Percentiles rank a stretch among this genome's conserved stretches.
These are phyloP conservation scores for Malus hybrid DNA, from an alignment of 331 rosid species.

Conservation along the genomic window DNA sequence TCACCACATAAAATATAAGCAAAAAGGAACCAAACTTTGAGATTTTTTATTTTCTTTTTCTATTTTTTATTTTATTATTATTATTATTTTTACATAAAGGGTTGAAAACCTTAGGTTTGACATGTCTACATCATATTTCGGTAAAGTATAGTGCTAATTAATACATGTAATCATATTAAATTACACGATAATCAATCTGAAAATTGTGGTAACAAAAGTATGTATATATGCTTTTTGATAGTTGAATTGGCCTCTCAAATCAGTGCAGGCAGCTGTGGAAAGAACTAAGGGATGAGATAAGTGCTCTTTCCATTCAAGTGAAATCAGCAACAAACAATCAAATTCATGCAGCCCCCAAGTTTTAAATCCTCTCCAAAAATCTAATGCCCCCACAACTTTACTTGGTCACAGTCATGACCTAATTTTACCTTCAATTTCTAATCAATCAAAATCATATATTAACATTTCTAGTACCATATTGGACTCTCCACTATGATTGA, in stretches of 20 bases:
- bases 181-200: background rate
- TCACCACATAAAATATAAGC: background rate
- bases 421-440: conserved; percentile 18
- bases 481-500: conserved; percentile 21
- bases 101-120: background rate
- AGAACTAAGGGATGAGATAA: conserved; percentile 23
- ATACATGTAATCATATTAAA: background rate
- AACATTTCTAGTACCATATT: background rate
- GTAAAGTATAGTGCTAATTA: background rate
- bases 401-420: conserved; percentile 42
- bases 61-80: too few relatives aligned
- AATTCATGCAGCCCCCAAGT: background rate
- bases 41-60: too few relatives aligned
- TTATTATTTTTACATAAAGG: background rate
- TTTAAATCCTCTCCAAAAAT: background rate
- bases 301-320: conserved; percentile 31
- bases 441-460: background rate
- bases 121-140: background rate
- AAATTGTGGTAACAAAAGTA: background rate
- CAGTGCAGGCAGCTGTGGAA: conserved; percentile 11
- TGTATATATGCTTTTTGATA: conserved; percentile 21
- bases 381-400: background rate
- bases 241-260: conserved; percentile 40
- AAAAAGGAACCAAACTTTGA: background rate
- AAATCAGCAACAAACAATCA: background rate